Evolutionary conservation across 768 basidiomycete genomes (phyloP).

Genomic region (Psilocybe subaeruginosa): DNA sequence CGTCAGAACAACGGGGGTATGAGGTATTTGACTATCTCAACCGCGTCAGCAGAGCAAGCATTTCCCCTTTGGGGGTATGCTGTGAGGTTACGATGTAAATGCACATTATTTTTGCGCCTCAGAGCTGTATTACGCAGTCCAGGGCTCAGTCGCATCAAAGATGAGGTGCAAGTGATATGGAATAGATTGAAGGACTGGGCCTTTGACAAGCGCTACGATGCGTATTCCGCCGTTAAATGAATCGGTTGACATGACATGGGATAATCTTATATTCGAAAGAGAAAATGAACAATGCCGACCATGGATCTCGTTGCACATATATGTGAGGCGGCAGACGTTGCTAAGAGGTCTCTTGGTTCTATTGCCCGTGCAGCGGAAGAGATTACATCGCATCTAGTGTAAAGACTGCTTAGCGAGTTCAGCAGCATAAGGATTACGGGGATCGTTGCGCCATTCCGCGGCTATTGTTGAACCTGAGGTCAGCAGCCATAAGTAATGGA

Average conservation of each 20-base stretch:
- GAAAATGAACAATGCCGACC: background rate
- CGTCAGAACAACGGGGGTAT: too few species aligned
- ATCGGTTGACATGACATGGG: background rate
- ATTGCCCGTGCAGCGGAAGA: constrained; percentile 12
- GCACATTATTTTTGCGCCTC: too few species aligned
- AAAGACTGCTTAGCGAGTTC: constrained; percentile 69
- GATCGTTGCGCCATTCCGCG: constrained; percentile 69
- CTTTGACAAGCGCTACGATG: background rate
- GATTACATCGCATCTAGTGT: constrained; percentile 35
- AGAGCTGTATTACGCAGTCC: background rate
- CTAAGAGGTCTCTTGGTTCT: constrained; percentile 13
- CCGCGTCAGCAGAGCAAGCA: too few species aligned
- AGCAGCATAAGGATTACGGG: constrained; percentile 82
- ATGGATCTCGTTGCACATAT: background rate
- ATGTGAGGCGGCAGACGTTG: background rate
- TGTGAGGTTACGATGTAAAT: too few species aligned
- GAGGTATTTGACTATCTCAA: too few species aligned
- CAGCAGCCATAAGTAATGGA: background rate
- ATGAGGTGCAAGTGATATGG: background rate
- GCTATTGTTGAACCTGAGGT: constrained; percentile 35
- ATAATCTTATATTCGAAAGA: background rate
- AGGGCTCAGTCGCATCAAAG: background rate
- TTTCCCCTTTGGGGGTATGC: too few species aligned
- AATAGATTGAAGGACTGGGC: background rate
- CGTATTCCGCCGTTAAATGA: background rate